A percentile compares a stretch with the other conserved stretches of the same genome.
phyloP scores from a whole-genome alignment of 257 asterid genomes.

The Mentha longifolia region DNA sequence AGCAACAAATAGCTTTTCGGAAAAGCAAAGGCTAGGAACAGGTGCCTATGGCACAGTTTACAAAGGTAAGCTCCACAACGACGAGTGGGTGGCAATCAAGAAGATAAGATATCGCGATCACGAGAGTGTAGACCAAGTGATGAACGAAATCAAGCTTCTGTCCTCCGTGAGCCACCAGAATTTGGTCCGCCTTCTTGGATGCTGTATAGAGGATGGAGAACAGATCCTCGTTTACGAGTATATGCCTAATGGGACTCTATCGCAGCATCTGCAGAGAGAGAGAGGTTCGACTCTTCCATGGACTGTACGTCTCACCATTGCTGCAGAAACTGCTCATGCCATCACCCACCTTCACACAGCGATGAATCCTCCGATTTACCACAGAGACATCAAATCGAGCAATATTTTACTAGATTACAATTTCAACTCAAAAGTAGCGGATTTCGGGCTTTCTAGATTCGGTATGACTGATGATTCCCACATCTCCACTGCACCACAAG shows the following conservation, averaged over 20 bases:
- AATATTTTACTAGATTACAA: slow-evolving; percentile 74
- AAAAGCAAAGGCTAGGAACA: slow-evolving; percentile 77
- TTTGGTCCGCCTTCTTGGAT: slow-evolving; percentile 85
- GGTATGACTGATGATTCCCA: slow-evolving; percentile 95
- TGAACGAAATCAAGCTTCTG: slow-evolving; percentile 89
- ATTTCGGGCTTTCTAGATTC: slow-evolving; percentile 85
- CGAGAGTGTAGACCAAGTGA: slow-evolving; percentile 74
- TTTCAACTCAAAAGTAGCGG: slow-evolving; percentile 88
- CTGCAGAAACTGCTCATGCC: slow-evolving; percentile 84
- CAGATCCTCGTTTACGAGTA: slow-evolving; percentile 88
- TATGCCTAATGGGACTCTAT: slow-evolving; percentile 88
- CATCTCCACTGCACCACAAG: slow-evolving; percentile 94
- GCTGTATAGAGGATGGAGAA: slow-evolving; percentile 84
- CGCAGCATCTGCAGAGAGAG: slow-evolving; percentile 84
- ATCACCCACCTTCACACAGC: slow-evolving; percentile 85
- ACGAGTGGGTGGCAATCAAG: slow-evolving; percentile 80
- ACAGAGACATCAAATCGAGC: slow-evolving; percentile 86
- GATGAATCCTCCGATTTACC: slow-evolving; percentile 86
- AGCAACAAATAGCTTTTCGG: slow-evolving; percentile 75
- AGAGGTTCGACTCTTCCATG: slow-evolving; percentile 72
- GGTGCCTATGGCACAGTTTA: slow-evolving; percentile 98
- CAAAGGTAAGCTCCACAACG: slow-evolving; percentile 77
- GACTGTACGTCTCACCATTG: slow-evolving; percentile 85
- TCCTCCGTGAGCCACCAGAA: slow-evolving; percentile 93
- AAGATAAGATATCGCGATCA: slow-evolving; percentile 66